phyloP scores from a whole-genome alignment of 1,284 basidiomycete species.

The Malassezia yamatoensis region DNA sequence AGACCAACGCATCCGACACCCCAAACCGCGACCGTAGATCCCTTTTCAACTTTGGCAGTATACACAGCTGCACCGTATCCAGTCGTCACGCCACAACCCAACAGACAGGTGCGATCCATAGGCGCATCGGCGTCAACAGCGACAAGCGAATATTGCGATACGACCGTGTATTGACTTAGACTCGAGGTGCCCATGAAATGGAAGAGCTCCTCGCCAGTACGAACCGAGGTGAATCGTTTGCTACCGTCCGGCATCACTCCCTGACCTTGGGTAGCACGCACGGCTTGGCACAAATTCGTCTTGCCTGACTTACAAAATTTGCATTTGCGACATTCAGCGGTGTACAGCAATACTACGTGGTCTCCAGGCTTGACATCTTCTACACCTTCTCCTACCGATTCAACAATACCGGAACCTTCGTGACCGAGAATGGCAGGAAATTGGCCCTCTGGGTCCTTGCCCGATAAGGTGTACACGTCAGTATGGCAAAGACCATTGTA shows the following conservation, averaged over 20 bases:
- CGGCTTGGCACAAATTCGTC: conserved; percentile 64
- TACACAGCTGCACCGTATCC: conserved; percentile 75
- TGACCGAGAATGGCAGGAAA: conserved; percentile 79
- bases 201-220: conserved; percentile 69
- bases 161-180: conserved; percentile 98
- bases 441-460: conserved; percentile 87
- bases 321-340: conserved; percentile 44
- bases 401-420: conserved; percentile 55
- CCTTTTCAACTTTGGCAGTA: conserved; percentile 52
- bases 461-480: conserved; percentile 91
- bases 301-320: conserved; percentile 94
- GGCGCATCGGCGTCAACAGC: conserved; percentile 73
- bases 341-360: conserved; percentile 61
- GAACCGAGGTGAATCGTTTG: conserved; percentile 68
- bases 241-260: conserved; percentile 91
- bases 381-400: conserved; percentile 87
- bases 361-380: conserved; percentile 65
- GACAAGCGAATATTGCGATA: conserved; percentile 92
- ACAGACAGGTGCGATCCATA: conserved; percentile 82
- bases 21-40: conserved; percentile 81
- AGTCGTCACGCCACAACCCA: conserved; percentile 95
- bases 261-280: conserved; percentile 85
- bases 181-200: conserved; percentile 99
- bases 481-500: conserved; percentile 97
- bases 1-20: conserved; percentile 93